Evolutionary conservation across 495 filamentous ascomycete genomes (phyloP).

Genomic region (Tuber indicum): DNA sequence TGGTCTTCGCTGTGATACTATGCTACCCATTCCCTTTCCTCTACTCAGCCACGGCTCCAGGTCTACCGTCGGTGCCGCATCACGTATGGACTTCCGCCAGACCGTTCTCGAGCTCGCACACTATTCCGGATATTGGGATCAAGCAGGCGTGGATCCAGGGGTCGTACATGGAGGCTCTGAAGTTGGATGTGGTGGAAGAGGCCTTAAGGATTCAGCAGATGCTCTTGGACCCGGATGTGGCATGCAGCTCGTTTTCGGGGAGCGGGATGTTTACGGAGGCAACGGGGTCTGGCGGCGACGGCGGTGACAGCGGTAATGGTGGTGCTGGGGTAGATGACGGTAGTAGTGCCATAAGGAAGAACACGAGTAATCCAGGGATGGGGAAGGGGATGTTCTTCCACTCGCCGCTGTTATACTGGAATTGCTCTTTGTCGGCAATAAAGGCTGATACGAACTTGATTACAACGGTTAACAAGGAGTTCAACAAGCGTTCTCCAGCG

Average conservation of each 20-base stretch:
- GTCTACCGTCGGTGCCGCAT: constrained; percentile 58
- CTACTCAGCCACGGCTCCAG: constrained; percentile 56
- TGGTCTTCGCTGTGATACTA: constrained; percentile 55
- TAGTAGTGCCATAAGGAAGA: constrained; percentile 32
- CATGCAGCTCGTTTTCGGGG: constrained; percentile 25
- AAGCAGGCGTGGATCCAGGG: constrained; percentile 52
- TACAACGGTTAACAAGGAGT: constrained; percentile 56
- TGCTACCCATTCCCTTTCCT: constrained; percentile 64
- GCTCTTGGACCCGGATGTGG: constrained; percentile 48
- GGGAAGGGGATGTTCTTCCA: constrained; percentile 51
- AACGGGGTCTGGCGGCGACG: not conserved
- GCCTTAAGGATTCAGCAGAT: constrained; percentile 59
- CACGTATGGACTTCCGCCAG: constrained; percentile 71
- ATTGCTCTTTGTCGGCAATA: constrained; percentile 54
- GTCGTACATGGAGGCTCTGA: constrained; percentile 61
- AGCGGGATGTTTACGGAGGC: constrained; percentile 9
- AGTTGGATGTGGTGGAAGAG: constrained; percentile 53
- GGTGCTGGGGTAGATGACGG: not conserved
- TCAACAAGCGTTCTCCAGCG: constrained; percentile 52
- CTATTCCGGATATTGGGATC: constrained; percentile 47
- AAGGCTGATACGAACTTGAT: constrained; percentile 54
- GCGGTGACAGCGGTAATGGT: constrained; percentile 1
- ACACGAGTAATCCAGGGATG: constrained; percentile 45
- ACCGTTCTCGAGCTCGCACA: constrained; percentile 47
- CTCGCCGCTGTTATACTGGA: constrained; percentile 70